Base-by-base conservation (phyloP, 2,329 filamentous ascomycete species). In the Tolypocladium endophyticum region DNA sequence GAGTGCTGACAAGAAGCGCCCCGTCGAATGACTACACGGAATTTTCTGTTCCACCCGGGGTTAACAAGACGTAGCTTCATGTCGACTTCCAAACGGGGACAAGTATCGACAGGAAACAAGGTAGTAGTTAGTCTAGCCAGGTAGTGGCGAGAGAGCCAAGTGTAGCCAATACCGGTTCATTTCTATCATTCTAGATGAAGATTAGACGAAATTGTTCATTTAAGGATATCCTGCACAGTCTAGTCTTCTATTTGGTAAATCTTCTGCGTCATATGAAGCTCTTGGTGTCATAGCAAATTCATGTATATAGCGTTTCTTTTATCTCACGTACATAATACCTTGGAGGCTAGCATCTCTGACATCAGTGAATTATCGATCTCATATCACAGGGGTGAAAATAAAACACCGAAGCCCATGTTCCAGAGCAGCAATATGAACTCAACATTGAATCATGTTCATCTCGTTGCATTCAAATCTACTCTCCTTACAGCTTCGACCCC, bases 401-500 rank as follows among this genome's bases (percentile, higher is more conserved):
- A 18, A 14, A 38, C 9, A 14, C n/a, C n/a, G 39, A n/a, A n/a
- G 4, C 3, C 12, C 11, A 18, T 1, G 4, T 28, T 50, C 16
- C 30, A 18, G 30, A 18, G 8, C 25, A 30, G 5, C 14, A 20
- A 30, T 30, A 7, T 20, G 8, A 43, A 14, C 6, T 18, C 28
- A 50, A 50, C 14, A 25, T 25, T 45, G 11, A 20, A 30, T 20
- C 18, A 43, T 43, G 7, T 9, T n/a, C 39, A 43, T 11, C 6
- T 9, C 20, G n/a, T 20, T 7, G 6, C 20, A 20, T 43, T 16
- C 5, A 20, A n/a, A n/a, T 50, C 45, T 50, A 30, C 4, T 18
- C 9, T 3, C 3, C 45, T 23, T 56, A 74, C 64, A 75, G 55
- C 61, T 68, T 74, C 55, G 62, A 61, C 2, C 74, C 70, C 64